phyloP scores from a whole-genome alignment of 1,139 yeast genomes.

The Geotrichum cucujoidarum region DNA sequence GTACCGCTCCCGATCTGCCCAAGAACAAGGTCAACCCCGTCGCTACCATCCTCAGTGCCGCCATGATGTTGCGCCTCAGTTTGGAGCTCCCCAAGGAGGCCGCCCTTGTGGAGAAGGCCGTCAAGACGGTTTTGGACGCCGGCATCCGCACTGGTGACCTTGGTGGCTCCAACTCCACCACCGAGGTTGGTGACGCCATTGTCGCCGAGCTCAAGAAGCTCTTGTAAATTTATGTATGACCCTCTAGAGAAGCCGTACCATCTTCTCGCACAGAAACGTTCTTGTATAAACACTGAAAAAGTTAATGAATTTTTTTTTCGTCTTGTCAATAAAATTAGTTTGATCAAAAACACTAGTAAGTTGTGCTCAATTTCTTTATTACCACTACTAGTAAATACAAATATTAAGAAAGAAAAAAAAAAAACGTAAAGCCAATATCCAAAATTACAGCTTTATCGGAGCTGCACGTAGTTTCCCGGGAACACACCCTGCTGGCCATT shows the following conservation, averaged over 20 bases:
- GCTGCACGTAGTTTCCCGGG: conserved; percentile 92
- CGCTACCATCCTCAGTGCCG: conserved; percentile 91
- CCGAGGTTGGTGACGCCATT: conserved; percentile 91
- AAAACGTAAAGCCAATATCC: too few relatives aligned
- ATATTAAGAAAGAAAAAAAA: background rate
- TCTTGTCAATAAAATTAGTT: too few relatives aligned
- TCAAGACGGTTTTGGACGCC: conserved; percentile 67
- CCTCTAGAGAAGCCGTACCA: too few relatives aligned
- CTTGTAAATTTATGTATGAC: conserved; percentile 31
- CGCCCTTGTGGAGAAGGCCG: conserved; percentile 84
- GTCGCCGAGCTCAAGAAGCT: conserved; percentile 65
- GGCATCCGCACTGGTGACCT: conserved; percentile 91
- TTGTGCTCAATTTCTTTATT: background rate
- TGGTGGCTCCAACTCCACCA: conserved; percentile 71
- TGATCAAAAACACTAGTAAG: background rate
- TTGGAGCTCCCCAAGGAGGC: conserved; percentile 80
- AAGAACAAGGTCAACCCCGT: conserved; percentile 87
- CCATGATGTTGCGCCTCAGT: conserved; percentile 93
- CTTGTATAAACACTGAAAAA: background rate
- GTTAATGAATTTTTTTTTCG: background rate
- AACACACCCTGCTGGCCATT: conserved; percentile 87
- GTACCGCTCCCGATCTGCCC: conserved; percentile 93
- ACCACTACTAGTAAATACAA: background rate
- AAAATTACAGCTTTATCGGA: too few relatives aligned
- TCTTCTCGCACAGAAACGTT: background rate